Percentiles rank a stretch among this genome's conserved stretches.
phyloP scores from a whole-genome alignment of 805 yeast species.

The Candida boidinii region DNA sequence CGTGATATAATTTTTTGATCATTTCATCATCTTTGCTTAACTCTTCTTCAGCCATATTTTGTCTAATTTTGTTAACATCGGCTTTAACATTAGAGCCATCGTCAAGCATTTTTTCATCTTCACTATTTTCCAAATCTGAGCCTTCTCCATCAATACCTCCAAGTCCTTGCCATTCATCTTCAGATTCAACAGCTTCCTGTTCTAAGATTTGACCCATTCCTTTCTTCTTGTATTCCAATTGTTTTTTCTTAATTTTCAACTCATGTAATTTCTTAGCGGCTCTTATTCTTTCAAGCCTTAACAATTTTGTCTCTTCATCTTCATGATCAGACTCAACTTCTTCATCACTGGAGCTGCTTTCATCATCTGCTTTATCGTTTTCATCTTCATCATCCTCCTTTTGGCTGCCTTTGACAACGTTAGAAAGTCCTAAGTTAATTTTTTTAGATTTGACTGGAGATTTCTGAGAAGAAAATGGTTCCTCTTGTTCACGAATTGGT shows the following conservation, averaged over 20 bases:
- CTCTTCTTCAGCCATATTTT: conserved; percentile 50
- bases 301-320: conserved; percentile 29
- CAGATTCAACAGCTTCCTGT: conserved; percentile 82
- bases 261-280: conserved; percentile 18
- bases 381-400: conserved; percentile 17
- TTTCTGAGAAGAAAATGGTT: neutral
- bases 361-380: conserved; percentile 21
- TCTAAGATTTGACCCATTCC: conserved; percentile 60
- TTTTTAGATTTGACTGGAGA: neutral
- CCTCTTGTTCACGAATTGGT: too few species aligned
- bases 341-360: conserved; percentile 4
- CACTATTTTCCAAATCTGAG: conserved; percentile 57
- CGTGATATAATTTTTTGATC: conserved; percentile 60
- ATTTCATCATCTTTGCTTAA: conserved; percentile 53
- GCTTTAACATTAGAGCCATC: conserved; percentile 51
- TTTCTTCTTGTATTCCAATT: conserved; percentile 43
- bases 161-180: conserved; percentile 79
- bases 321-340: conserved; percentile 23
- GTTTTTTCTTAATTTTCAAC: conserved; percentile 22
- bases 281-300: conserved; percentile 11
- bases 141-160: conserved; percentile 65
- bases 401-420: conserved; percentile 3
- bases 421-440: neutral
- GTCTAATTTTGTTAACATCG: conserved; percentile 50
- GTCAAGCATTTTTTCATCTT: conserved; percentile 72